phyloP scores from a whole-genome alignment of 129 eudicot species.

The Flaveria brownii region DNA sequence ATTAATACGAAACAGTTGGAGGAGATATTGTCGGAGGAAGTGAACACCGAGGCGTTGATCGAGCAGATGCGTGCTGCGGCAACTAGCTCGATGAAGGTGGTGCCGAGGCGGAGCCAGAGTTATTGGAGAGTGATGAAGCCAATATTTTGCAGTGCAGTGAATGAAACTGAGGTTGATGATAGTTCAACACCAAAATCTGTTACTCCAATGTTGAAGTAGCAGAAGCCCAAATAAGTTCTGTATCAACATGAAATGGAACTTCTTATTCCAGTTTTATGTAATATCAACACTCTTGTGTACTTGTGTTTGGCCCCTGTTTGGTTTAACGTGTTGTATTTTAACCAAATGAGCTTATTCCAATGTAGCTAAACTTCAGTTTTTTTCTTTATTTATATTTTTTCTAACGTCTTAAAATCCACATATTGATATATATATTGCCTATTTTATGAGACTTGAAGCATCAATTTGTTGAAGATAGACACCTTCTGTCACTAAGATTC shows the following conservation, averaged over 20 bases:
- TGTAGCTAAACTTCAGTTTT: not conserved
- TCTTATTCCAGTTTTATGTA: constrained; percentile 39
- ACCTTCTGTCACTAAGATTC: no score
- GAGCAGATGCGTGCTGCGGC: constrained; percentile 78
- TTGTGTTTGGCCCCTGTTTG: not conserved
- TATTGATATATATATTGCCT: no score
- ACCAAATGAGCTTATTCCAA: not conserved
- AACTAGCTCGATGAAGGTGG: constrained; percentile 34
- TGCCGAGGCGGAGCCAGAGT: constrained; percentile 39
- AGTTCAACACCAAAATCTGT: constrained; percentile 34
- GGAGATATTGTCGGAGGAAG: constrained; percentile 70
- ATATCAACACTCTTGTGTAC: constrained; percentile 4
- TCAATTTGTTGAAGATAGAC: no score
- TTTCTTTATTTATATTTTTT: no score
- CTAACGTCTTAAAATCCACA: no score
- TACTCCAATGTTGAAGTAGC: constrained; percentile 13
- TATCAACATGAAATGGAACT: constrained; percentile 38
- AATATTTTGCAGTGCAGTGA: constrained; percentile 37
- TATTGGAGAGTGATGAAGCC: constrained; percentile 56
- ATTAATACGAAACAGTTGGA: constrained; percentile 58
- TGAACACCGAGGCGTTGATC: constrained; percentile 76
- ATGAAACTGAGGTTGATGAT: constrained; percentile 32
- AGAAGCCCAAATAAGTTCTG: not conserved
- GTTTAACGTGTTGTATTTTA: not conserved
- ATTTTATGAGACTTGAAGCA: no score